A percentile compares a stretch with the other conserved stretches of the same genome.
These are phyloP conservation scores for Tilletia caries DNA, from an alignment of 1,284 basidiomycete species.

Conservation along the genomic window DNA sequence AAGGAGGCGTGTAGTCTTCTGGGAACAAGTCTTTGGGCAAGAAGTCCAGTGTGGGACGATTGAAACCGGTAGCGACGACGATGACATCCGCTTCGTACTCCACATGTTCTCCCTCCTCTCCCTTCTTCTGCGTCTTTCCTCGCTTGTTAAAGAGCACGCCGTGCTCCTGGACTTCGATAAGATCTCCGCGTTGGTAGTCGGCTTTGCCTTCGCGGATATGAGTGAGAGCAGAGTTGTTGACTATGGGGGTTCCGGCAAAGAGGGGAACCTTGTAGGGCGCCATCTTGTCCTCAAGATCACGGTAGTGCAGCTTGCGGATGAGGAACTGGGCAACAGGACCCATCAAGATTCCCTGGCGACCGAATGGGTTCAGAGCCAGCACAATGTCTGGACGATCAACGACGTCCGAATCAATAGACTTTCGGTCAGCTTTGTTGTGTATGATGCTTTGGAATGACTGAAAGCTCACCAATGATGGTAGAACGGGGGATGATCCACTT, in stretches of 20 bases:
- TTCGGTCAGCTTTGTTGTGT: constrained; percentile 46
- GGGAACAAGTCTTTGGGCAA: constrained; percentile 64
- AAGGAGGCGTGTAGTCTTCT: constrained; percentile 60
- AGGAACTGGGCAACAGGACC: constrained; percentile 59
- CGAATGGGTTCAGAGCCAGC: constrained; percentile 64
- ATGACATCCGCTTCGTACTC: constrained; percentile 62
- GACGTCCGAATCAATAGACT: no score
- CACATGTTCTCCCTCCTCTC: constrained; percentile 50
- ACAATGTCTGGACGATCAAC: constrained; percentile 59
- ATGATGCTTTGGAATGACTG: constrained; percentile 51
- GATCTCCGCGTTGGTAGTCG: constrained; percentile 63
- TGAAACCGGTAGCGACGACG: constrained; percentile 65
- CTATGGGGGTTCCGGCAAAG: constrained; percentile 55
- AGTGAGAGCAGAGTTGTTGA: constrained; percentile 63
- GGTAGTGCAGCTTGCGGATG: constrained; percentile 61
- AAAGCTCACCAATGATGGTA: constrained; percentile 52
- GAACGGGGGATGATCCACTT: constrained; percentile 41
- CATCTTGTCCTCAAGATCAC: constrained; percentile 58
- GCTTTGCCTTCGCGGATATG: constrained; percentile 61
- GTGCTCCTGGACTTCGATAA: constrained; percentile 56
- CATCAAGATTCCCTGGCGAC: constrained; percentile 52
- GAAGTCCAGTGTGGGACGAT: constrained; percentile 63
- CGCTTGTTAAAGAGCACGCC: constrained; percentile 57
- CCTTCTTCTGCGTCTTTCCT: constrained; percentile 48
- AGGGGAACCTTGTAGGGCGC: constrained; percentile 40